Conservation (phyloP, 2,329 filamentous ascomycete genomes). For the Exophiala mesophila region DNA sequence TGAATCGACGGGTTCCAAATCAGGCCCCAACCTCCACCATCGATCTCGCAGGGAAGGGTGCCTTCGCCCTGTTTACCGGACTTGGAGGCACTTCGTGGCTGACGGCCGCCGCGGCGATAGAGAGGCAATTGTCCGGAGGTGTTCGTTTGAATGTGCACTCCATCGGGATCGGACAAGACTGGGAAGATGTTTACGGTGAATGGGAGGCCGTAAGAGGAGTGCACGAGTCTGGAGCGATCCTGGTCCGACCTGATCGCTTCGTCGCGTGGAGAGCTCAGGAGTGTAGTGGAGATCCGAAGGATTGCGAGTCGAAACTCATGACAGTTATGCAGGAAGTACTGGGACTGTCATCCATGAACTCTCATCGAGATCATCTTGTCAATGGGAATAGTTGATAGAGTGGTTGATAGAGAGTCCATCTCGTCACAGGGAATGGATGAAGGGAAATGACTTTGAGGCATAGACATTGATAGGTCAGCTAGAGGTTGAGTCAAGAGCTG, state of each 20-base stretch:
- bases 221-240: constrained; percentile 53
- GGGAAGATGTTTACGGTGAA: constrained; percentile 58
- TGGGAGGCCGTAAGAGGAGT: constrained; percentile 53
- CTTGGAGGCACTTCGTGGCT: constrained; percentile 54
- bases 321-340: constrained; percentile 26
- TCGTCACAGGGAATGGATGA: too few relatives aligned
- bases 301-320: constrained; percentile 23
- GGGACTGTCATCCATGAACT: too few relatives aligned
- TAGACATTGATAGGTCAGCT: too few relatives aligned
- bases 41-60: constrained; percentile 55
- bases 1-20: constrained; percentile 46
- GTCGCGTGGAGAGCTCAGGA: constrained; percentile 48
- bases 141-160: constrained; percentile 47
- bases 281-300: constrained; percentile 9
- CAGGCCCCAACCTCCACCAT: constrained; percentile 50
- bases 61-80: constrained; percentile 49
- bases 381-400: too few relatives aligned
- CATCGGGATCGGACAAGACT: constrained; percentile 56
- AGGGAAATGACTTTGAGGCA: too few relatives aligned
- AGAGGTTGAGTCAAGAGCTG: too few relatives aligned
- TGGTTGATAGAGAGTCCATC: too few relatives aligned
- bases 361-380: too few relatives aligned
- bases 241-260: constrained; percentile 56
- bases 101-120: constrained; percentile 40
- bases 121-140: constrained; percentile 31